Evolutionary conservation across 805 yeast species (phyloP).

Genomic region (Ogataea paraovalis): DNA sequence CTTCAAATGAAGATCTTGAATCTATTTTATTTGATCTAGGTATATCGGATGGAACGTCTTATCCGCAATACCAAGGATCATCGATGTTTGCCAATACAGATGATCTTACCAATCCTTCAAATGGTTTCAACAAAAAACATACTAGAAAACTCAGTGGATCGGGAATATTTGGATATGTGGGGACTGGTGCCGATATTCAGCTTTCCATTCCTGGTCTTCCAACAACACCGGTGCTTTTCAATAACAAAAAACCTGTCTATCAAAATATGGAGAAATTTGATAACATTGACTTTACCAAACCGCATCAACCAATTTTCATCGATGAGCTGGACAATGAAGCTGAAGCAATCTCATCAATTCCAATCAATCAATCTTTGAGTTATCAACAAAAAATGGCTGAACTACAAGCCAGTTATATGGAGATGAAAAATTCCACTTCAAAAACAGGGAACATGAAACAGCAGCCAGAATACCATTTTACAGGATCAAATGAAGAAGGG

Average conservation of each 20-base stretch:
- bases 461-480: slow-evolving; percentile 42
- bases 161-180: slow-evolving; percentile 71
- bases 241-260: slow-evolving; percentile 28
- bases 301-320: slow-evolving; percentile 6
- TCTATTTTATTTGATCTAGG: slow-evolving; percentile 28
- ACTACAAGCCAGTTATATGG: neutral
- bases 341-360: neutral
- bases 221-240: slow-evolving; percentile 20
- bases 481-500: slow-evolving; percentile 42
- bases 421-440: neutral
- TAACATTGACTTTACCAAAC: slow-evolving; percentile 21
- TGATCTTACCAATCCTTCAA: neutral
- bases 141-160: slow-evolving; percentile 70
- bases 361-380: slow-evolving; percentile 1
- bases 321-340: neutral
- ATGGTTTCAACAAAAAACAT: slow-evolving; percentile 35
- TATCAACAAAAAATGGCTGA: slow-evolving; percentile 6
- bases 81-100: neutral
- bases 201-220: slow-evolving; percentile 54
- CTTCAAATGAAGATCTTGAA: slow-evolving; percentile 26
- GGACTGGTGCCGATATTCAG: slow-evolving; percentile 50
- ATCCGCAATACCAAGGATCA: slow-evolving; percentile 5
- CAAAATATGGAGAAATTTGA: slow-evolving; percentile 36
- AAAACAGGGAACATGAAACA: slow-evolving; percentile 4
- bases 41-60: slow-evolving; percentile 31